phyloP scores from a whole-genome alignment of 495 filamentous ascomycete genomes.

The Aspergillus campestris region DNA sequence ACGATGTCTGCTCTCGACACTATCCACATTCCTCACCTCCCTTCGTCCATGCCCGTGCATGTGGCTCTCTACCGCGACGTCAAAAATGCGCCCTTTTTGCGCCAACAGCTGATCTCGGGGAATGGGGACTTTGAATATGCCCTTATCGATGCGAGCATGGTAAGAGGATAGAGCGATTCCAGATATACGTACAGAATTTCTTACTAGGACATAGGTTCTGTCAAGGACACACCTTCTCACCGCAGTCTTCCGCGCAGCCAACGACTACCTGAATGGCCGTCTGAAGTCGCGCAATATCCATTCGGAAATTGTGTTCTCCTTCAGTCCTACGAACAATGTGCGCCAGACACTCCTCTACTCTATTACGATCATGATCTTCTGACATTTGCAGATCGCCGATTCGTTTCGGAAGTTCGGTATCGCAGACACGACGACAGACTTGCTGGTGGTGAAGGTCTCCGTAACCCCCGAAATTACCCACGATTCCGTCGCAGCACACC shows the following conservation, averaged over 20 bases:
- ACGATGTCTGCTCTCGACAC: constrained; percentile 22
- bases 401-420: constrained; percentile 86
- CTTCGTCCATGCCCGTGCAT: constrained; percentile 55
- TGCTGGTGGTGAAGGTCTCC: constrained; percentile 71
- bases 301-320: constrained; percentile 79
- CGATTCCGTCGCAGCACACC: constrained; percentile 51
- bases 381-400: constrained; percentile 63
- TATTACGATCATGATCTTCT: too few species aligned
- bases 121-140: constrained; percentile 87
- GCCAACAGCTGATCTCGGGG: constrained; percentile 68
- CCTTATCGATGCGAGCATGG: constrained; percentile 74
- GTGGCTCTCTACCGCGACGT: constrained; percentile 67
- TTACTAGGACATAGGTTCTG: constrained; percentile 39
- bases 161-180: constrained; percentile 16
- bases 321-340: constrained; percentile 84
- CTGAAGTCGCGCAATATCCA: constrained; percentile 82
- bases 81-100: constrained; percentile 65
- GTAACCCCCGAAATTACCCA: constrained; percentile 37
- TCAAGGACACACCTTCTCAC: constrained; percentile 66
- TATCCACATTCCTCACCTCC: constrained; percentile 62
- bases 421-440: constrained; percentile 51
- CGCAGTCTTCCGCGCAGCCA: constrained; percentile 71
- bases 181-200: background rate
- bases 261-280: constrained; percentile 49
- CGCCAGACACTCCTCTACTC: constrained; percentile 3